phyloP scores from a whole-genome alignment of 306 rosid genomes.

The apple (Malus domestica) region DNA sequence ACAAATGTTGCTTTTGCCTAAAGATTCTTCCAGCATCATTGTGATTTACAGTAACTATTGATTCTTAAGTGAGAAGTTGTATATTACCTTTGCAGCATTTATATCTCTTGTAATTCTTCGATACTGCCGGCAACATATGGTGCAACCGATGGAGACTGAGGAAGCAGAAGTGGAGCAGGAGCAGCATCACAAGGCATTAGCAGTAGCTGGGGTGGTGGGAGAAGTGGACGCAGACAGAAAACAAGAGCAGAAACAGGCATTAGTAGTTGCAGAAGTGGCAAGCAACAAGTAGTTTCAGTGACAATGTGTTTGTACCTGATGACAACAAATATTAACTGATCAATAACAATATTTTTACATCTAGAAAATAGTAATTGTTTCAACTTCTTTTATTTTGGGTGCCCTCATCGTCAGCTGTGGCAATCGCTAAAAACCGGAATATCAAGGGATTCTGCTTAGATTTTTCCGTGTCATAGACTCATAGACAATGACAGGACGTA shows the following conservation, averaged over 20 bases:
- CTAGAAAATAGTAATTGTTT: background rate
- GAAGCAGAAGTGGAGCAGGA: slow-evolving; percentile 27
- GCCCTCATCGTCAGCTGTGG: background rate
- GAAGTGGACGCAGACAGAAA: background rate
- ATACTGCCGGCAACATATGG: slow-evolving; percentile 44
- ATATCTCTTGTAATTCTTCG: slow-evolving; percentile 58
- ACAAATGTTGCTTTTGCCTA: background rate
- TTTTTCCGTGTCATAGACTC: background rate
- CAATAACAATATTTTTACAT: background rate
- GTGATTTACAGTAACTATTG: background rate
- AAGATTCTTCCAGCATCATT: background rate
- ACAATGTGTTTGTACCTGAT: background rate
- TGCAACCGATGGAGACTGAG: slow-evolving; percentile 29
- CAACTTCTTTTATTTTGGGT: background rate
- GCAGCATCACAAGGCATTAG: slow-evolving; percentile 15
- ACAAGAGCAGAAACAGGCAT: slow-evolving; percentile 30
- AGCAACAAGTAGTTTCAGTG: slow-evolving; percentile 6
- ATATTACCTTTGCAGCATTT: slow-evolving; percentile 49
- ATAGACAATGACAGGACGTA: background rate
- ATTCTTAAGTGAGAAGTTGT: background rate
- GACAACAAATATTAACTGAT: background rate
- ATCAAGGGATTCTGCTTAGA: background rate
- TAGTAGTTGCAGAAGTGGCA: slow-evolving; percentile 27
- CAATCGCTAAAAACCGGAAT: background rate
- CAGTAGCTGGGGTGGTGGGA: slow-evolving; percentile 12